Base-by-base conservation (phyloP, 805 yeast genomes). In the Citeromyces matritensis region DNA sequence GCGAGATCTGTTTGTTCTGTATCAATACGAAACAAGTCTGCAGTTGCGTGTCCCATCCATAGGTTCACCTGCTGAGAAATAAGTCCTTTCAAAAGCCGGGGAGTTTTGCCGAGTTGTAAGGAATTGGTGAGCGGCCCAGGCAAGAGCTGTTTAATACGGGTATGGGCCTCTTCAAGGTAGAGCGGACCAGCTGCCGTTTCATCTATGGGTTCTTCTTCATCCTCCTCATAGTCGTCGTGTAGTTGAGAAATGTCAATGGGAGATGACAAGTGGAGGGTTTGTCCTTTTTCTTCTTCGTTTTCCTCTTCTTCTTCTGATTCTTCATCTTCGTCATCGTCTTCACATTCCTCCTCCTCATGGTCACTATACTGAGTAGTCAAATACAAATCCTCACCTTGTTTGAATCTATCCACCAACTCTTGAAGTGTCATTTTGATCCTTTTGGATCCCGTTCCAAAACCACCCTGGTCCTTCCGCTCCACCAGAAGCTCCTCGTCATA, bases 51-150 rank as follows among this genome's bases (percentile, higher is more conserved):
- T 2, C 86, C 86, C 53, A 76, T 60, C 88, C 88, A 79, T 5
- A 79, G 49, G 43, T 79, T 79, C 23, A 79, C 70, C 44, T 79
- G 86, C 46, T 79, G 86, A 1, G 85, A 72, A 1, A 66, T 48
- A 9, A 76, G 47, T 2, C 42, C 46, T 6, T 49, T 41, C 34
- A 73, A 48, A n/a, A 63, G 46, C 1, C 36, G 39, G 0, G 72
- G 76, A 9, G 47, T 44, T 11, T 66, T 39, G 4, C 71, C 70
- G 25, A 63, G 45, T n/a, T 31, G 21, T 0, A 34, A 36, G 6
- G 36, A 35, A 23, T 56, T 57, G 1, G 74, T 63, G 38, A 79
- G 54, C 3, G 88, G 88, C 9, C 69, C 70, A 43, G 74, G 85
- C 26, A 65, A 58, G 4, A 75, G 51, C 29, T 71, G 75, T 23